A percentile compares a stretch with the other conserved stretches of the same genome.
Evolutionary conservation across 768 basidiomycete species (phyloP).

Genomic region (Rhizopogon salebrosus): DNA sequence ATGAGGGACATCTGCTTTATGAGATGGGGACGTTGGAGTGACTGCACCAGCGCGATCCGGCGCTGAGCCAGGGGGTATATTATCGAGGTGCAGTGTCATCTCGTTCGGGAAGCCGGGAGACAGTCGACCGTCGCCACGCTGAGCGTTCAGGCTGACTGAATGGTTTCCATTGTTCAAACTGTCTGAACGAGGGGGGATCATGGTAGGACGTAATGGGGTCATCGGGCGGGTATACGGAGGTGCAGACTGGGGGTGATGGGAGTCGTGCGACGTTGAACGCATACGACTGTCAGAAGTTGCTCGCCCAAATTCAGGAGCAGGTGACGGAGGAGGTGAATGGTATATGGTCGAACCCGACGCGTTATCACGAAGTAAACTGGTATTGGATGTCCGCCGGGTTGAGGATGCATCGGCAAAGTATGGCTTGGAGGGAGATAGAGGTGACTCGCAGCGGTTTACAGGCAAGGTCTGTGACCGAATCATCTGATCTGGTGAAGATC

Average conservation of each 20-base stretch:
- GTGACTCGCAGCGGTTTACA: slow-evolving; percentile 18
- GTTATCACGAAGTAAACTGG: slow-evolving; percentile 21
- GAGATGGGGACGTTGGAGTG: slow-evolving; percentile 53
- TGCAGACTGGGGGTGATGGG: slow-evolving; percentile 4
- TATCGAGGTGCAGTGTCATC: slow-evolving; percentile 14
- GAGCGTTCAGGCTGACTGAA: not conserved
- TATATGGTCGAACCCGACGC: slow-evolving; percentile 24
- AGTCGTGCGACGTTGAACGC: slow-evolving; percentile 31
- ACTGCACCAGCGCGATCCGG: slow-evolving; percentile 18
- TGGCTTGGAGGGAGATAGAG: slow-evolving; percentile 15
- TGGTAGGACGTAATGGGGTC: slow-evolving; percentile 20
- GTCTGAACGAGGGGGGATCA: slow-evolving; percentile 29
- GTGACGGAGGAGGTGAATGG: slow-evolving; percentile 36
- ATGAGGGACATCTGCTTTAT: slow-evolving; percentile 65
- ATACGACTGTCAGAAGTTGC: slow-evolving; percentile 36
- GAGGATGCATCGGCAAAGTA: slow-evolving; percentile 10
- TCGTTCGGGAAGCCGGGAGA: slow-evolving; percentile 6
- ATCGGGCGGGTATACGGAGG: not conserved
- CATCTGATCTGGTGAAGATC: slow-evolving; percentile 19
- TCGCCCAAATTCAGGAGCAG: slow-evolving; percentile 27
- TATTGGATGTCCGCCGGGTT: slow-evolving; percentile 18
- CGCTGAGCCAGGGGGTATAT: slow-evolving; percentile 12
- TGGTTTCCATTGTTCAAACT: slow-evolving; percentile 17
- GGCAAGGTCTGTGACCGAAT: slow-evolving; percentile 26
- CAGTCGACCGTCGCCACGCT: slow-evolving; percentile 7